phyloP scores from a whole-genome alignment of 2,329 filamentous ascomycete species.

The Exophiala aquamarina region DNA sequence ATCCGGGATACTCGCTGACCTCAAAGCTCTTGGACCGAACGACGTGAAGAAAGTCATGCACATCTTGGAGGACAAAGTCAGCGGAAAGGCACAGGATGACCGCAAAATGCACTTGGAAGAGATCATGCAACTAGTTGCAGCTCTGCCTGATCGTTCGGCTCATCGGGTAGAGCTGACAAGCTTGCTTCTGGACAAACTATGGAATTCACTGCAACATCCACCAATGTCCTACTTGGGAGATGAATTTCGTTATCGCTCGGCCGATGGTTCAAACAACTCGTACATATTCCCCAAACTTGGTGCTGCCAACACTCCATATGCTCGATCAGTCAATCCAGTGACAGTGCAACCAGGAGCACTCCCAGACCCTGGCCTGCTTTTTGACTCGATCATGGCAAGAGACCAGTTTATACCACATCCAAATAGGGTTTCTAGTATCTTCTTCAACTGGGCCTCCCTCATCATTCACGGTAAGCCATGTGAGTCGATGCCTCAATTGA shows the following conservation, averaged over 20 bases:
- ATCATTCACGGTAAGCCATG: slow-evolving; percentile 64
- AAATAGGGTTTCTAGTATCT: slow-evolving; percentile 69
- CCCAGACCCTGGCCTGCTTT: slow-evolving; percentile 61
- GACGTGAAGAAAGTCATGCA: slow-evolving; percentile 65
- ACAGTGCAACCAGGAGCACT: slow-evolving; percentile 60
- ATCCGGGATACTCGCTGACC: slow-evolving; percentile 53
- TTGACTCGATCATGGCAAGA: slow-evolving; percentile 46
- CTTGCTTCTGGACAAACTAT: slow-evolving; percentile 66
- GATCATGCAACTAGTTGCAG: slow-evolving; percentile 67
- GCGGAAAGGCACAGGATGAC: slow-evolving; percentile 67
- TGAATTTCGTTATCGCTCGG: slow-evolving; percentile 64
- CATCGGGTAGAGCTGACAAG: slow-evolving; percentile 65
- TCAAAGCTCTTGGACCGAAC: slow-evolving; percentile 55
- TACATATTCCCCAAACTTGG: slow-evolving; percentile 65
- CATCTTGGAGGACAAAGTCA: slow-evolving; percentile 62
- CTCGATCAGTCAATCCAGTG: slow-evolving; percentile 60
- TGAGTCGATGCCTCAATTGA: background rate
- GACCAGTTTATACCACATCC: slow-evolving; percentile 54
- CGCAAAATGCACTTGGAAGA: slow-evolving; percentile 76
- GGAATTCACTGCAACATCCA: slow-evolving; percentile 71
- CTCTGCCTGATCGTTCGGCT: slow-evolving; percentile 62
- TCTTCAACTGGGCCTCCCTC: slow-evolving; percentile 73
- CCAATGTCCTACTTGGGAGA: slow-evolving; percentile 59
- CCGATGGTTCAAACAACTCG: slow-evolving; percentile 73
- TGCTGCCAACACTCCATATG: slow-evolving; percentile 66